Percentiles rank a stretch among this genome's conserved stretches.
phyloP scores from a whole-genome alignment of 176 grass and related monocot species.

The Eleusine coracana region DNA sequence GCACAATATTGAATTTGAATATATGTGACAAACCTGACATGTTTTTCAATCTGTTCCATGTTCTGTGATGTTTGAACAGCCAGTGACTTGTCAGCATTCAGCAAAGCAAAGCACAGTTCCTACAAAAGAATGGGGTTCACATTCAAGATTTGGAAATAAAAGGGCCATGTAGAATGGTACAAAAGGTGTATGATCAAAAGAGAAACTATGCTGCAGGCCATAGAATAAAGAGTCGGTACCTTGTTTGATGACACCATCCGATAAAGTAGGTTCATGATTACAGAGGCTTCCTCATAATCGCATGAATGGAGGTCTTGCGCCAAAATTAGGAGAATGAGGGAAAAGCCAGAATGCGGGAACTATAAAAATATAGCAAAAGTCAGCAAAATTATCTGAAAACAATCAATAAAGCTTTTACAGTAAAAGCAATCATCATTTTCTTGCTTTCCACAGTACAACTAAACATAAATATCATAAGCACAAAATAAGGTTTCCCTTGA shows the following conservation, averaged over 20 bases:
- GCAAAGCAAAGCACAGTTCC: conserved; percentile 74
- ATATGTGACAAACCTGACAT: conserved; percentile 65
- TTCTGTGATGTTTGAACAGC: conserved; percentile 57
- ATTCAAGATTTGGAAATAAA: conserved; percentile 31
- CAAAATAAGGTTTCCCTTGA: background rate
- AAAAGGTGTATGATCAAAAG: background rate
- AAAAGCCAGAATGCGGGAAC: conserved; percentile 87
- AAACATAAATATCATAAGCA: background rate
- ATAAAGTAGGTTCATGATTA: conserved; percentile 71
- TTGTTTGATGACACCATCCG: conserved; percentile 75
- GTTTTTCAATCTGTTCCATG: conserved; percentile 47
- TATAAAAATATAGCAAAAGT: conserved; percentile 49
- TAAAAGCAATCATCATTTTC: conserved; percentile 17
- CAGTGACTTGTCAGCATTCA: conserved; percentile 52
- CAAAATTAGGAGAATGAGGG: conserved; percentile 74
- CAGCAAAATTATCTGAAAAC: conserved; percentile 34
- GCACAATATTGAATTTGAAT: conserved; percentile 20
- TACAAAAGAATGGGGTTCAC: conserved; percentile 21
- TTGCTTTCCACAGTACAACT: conserved; percentile 8
- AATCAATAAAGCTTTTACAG: conserved; percentile 1
- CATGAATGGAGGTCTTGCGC: conserved; percentile 67
- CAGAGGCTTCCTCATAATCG: conserved; percentile 61
- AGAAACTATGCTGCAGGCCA: background rate
- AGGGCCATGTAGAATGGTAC: background rate
- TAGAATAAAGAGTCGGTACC: conserved; percentile 40